phyloP scores from a whole-genome alignment of 352 stramenopile genomes.

The Phytophthora kernoviae region DNA sequence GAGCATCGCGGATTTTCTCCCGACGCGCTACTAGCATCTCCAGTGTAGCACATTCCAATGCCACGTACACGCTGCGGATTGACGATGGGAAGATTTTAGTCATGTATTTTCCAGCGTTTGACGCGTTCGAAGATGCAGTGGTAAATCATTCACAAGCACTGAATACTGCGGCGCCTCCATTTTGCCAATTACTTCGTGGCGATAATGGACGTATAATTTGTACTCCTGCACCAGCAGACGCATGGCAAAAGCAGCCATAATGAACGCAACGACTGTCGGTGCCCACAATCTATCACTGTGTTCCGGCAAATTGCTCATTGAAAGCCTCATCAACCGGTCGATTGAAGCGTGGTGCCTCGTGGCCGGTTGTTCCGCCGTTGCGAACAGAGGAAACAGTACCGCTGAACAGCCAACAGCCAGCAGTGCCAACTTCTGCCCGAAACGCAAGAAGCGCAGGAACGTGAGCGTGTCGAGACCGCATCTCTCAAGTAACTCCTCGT shows the following conservation, averaged over 20 bases:
- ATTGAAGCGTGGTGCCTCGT: conserved; percentile 25
- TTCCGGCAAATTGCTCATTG: conserved; percentile 74
- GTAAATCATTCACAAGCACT: conserved; percentile 74
- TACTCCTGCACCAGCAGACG: conserved; percentile 68
- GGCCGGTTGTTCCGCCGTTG: conserved; percentile 39
- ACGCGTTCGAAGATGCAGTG: conserved; percentile 56
- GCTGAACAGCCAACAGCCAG: conserved; percentile 58
- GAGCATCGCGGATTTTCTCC: conserved; percentile 40
- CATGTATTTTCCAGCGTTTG: conserved; percentile 76
- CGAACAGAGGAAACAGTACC: conserved; percentile 74
- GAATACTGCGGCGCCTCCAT: conserved; percentile 73
- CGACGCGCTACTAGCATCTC: conserved; percentile 60
- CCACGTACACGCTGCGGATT: conserved; percentile 69
- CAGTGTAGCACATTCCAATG: conserved; percentile 65
- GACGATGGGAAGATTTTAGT: conserved; percentile 67
- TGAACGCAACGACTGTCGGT: conserved; percentile 51
- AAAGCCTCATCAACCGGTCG: conserved; percentile 68
- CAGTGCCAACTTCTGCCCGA: conserved; percentile 74
- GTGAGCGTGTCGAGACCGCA: conserved; percentile 81
- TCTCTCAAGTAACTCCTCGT: conserved; percentile 70
- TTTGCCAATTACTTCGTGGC: conserved; percentile 61
- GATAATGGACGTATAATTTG: conserved; percentile 56
- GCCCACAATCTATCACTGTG: conserved; percentile 67
- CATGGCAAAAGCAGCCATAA: conserved; percentile 64
- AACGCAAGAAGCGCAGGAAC: conserved; percentile 70